Conservation (phyloP, 306 rosid species). For the Geum urbanum region DNA sequence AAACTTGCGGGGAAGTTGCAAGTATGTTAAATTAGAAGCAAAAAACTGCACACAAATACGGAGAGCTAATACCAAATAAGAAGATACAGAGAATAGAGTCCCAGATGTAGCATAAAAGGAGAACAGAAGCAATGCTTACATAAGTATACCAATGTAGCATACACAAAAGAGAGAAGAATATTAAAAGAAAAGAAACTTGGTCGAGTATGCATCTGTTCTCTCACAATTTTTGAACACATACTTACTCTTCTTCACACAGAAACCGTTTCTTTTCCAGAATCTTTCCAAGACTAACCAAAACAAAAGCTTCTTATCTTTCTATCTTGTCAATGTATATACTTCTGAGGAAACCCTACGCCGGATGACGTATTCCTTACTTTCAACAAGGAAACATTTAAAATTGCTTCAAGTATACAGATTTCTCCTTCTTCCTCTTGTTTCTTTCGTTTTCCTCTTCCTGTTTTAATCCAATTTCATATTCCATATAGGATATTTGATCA, state of each 20-base stretch:
- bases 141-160: background rate
- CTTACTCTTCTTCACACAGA: background rate
- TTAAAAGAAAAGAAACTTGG: background rate
- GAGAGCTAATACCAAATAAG: too few species aligned
- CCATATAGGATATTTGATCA: background rate
- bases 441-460: background rate
- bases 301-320: background rate
- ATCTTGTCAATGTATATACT: background rate
- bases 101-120: background rate
- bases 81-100: background rate
- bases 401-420: background rate
- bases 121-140: background rate
- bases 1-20: background rate
- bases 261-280: background rate
- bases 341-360: background rate
- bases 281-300: background rate
- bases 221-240: background rate
- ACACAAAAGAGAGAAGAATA: background rate
- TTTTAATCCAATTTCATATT: background rate
- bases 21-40: background rate
- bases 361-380: background rate
- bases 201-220: background rate
- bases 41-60: too few species aligned
- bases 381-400: background rate
- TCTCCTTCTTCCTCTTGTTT: background rate